Evolutionary conservation across 2,329 filamentous ascomycete genomes (phyloP), one percentile per base, ranked within the genome.

Genomic region (Penicillium sp.): DNA sequence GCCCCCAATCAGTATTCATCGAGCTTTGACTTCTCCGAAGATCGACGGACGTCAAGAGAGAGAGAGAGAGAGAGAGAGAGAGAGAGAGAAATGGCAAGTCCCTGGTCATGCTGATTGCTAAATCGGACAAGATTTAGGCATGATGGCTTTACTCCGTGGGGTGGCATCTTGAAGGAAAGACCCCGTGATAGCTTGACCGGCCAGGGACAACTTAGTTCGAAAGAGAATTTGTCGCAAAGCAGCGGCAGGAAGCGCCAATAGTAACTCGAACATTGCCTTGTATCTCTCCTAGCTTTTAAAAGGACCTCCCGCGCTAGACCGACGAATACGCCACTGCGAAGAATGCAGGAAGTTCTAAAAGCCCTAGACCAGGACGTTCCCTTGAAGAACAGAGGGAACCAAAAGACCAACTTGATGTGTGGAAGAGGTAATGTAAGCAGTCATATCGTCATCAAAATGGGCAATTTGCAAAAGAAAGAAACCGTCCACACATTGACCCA

Each of bases 381-480:
- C 36, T 31, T 27, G 14, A 33, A 27, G 18, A 18, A 41, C 37
- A 24, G 22, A 40, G 16, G 33, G 22, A 10, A 36, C 13, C 13
- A 37, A 47, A 46, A 56, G 54, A 46, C 40, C 24, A 54, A 39
- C 39, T 39, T 31, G 49, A 40, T n/a, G 7, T 31, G 14, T 27
- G 18, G 16, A 59, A 59, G 55, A 63, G 18, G 37, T 16, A 41
- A 62, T 44, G 31, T 31, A 31, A 10, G 6, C 31, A 60, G 58
- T 72, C 71, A 65, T 73, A 51, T 67, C 66, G 59, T 73, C 69
- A 66, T 73, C 60, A 73, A 58, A 60, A 44, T 36, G 54, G 56
- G 59, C 24, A 60, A 46, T 43, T 46, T 54, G 57, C 19, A 57
- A 65, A 31, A 44, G 55, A 35, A 18, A 33, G 18, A 41, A 55